A percentile compares a stretch with the other conserved stretches of the same genome.
Conservation (phyloP, 306 rosid genomes). For the Comarum palustre region DNA sequence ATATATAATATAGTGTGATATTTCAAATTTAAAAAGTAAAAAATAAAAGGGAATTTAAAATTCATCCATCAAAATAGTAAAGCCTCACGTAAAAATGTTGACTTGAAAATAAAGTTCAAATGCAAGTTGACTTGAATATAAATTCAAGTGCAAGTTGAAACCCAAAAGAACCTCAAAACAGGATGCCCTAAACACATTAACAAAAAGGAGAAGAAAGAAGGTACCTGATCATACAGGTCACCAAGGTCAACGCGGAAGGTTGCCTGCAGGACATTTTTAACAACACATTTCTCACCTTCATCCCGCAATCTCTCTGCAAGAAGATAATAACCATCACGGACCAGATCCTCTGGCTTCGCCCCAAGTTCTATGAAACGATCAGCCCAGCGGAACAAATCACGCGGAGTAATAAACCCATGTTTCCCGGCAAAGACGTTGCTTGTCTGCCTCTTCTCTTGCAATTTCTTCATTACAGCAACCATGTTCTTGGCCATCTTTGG, state of each 20-base stretch:
- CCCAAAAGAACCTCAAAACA: neutral
- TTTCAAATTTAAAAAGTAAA: neutral
- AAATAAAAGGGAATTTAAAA: neutral
- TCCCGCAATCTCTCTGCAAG: slow-evolving; percentile 83
- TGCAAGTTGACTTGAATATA: neutral
- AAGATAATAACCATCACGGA: slow-evolving; percentile 91
- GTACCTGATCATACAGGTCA: slow-evolving; percentile 63
- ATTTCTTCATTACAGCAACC: slow-evolving; percentile 87
- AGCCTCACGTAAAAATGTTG: neutral
- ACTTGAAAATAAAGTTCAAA: too few relatives aligned
- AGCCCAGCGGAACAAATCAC: slow-evolving; percentile 95
- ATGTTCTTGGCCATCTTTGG: slow-evolving; percentile 61
- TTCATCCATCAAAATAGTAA: neutral
- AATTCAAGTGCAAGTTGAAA: neutral
- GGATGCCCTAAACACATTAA: neutral
- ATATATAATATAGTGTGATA: slow-evolving; percentile 16
- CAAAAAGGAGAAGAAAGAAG: neutral
- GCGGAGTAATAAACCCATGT: slow-evolving; percentile 93
- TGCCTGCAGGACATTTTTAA: slow-evolving; percentile 56
- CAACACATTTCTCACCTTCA: slow-evolving; percentile 61
- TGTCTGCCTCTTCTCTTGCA: slow-evolving; percentile 69
- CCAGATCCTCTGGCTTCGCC: slow-evolving; percentile 57
- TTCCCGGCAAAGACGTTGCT: slow-evolving; percentile 84
- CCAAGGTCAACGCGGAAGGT: slow-evolving; percentile 47
- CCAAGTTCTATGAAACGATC: slow-evolving; percentile 69